A percentile compares a stretch with the other conserved stretches of the same genome.
Conservation (phyloP, 805 yeast species). For the Tetrapisispora nanseiensis region DNA sequence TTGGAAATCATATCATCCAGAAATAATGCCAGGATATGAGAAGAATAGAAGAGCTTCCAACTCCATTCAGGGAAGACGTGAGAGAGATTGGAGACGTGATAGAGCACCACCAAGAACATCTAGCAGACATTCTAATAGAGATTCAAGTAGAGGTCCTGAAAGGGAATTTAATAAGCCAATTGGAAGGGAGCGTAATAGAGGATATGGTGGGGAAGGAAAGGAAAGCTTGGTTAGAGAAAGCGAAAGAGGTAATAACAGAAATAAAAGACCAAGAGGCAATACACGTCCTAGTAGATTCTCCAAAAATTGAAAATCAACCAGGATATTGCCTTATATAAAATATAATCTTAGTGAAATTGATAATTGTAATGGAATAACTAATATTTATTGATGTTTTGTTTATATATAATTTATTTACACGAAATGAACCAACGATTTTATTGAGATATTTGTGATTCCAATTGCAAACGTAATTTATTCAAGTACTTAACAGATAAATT, state of each 20-base stretch:
- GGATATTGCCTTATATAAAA: no score
- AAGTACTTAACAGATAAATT: no score
- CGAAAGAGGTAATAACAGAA: not conserved
- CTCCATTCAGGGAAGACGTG: not conserved
- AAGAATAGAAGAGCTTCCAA: not conserved
- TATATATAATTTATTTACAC: slow-evolving; percentile 4
- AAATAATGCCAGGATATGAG: not conserved
- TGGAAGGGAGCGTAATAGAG: not conserved
- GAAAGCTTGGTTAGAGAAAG: not conserved
- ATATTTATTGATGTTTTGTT: not conserved
- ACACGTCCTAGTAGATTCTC: slow-evolving; percentile 11
- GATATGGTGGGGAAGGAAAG: not conserved
- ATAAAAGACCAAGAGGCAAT: not conserved
- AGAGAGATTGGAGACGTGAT: slow-evolving; percentile 8
- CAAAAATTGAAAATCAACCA: slow-evolving; percentile 8
- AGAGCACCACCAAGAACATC: not conserved
- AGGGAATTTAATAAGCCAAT: not conserved
- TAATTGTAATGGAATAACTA: not conserved
- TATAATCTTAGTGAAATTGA: no score
- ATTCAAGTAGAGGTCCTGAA: not conserved
- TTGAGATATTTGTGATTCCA: not conserved
- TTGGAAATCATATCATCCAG: slow-evolving; percentile 11
- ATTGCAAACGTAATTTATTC: not conserved
- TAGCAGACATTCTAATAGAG: not conserved
- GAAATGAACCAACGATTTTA: not conserved